Conservation (phyloP, 306 rosid species). For the Lathyrus aphaca region DNA sequence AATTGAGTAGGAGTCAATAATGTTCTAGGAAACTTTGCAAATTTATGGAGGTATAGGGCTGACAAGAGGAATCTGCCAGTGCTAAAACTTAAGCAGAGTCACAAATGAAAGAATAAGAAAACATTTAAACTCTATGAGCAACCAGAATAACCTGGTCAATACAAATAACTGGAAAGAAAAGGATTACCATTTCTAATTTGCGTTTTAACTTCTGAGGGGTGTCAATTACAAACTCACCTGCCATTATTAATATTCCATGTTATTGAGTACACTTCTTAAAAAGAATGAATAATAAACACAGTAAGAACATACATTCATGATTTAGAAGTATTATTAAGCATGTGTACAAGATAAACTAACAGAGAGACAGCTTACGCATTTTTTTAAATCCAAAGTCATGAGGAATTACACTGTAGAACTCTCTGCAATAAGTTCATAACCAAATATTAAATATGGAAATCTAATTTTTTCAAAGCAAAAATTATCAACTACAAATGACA, state of each 20-base stretch:
- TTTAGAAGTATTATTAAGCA: slow-evolving; percentile 6
- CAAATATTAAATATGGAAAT: slow-evolving; percentile 35
- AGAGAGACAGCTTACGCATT: slow-evolving; percentile 68
- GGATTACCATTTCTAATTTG: slow-evolving; percentile 89
- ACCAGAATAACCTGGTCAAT: slow-evolving; percentile 31
- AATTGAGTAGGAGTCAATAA: slow-evolving; percentile 41
- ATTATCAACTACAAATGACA: slow-evolving; percentile 14
- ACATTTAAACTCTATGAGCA: slow-evolving; percentile 17
- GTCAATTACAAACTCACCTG: slow-evolving; percentile 91
- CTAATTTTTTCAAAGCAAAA: slow-evolving; percentile 34
- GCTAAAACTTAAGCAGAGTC: slow-evolving; percentile 17
- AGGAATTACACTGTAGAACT: slow-evolving; percentile 94
- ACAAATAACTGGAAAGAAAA: slow-evolving; percentile 29
- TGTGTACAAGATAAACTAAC: slow-evolving; percentile 1
- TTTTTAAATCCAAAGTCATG: slow-evolving; percentile 94
- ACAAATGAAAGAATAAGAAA: slow-evolving; percentile 12
- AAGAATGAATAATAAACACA: slow-evolving; percentile 31
- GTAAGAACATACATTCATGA: slow-evolving; percentile 2
- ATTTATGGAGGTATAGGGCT: background rate
- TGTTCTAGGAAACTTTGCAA: slow-evolving; percentile 17
- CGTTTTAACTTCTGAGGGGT: slow-evolving; percentile 85
- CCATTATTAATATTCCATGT: slow-evolving; percentile 38
- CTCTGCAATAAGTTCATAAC: slow-evolving; percentile 64
- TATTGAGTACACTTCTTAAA: slow-evolving; percentile 30
- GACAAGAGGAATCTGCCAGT: slow-evolving; percentile 26